A percentile compares a stretch with the other conserved stretches of the same genome.
Conservation (phyloP, 2,329 filamentous ascomycete genomes). For the Pyricularia pennisetigena region DNA sequence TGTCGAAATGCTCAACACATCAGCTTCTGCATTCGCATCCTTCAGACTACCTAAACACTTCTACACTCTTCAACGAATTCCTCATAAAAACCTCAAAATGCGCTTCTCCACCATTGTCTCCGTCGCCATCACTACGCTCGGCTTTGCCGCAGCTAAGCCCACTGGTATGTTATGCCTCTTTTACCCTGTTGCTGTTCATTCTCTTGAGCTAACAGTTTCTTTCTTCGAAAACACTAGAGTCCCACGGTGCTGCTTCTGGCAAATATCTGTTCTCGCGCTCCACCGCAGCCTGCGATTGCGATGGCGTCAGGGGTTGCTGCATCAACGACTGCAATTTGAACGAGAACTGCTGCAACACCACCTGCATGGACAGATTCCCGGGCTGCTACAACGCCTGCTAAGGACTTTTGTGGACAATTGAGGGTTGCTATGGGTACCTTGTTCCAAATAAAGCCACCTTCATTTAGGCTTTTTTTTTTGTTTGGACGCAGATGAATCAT, state of each 20-base stretch:
- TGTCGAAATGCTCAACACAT: background rate
- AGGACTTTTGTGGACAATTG: background rate
- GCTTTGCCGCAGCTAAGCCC: background rate
- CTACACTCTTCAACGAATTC: background rate
- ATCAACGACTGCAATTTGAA: slow-evolving; percentile 25
- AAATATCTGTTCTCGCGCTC: background rate
- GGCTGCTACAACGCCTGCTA: background rate
- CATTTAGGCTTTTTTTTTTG: background rate
- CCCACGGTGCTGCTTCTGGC: background rate
- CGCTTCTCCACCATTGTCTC: background rate
- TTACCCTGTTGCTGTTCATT: too few relatives aligned
- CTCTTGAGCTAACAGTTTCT: background rate
- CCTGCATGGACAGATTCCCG: background rate
- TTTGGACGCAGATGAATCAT: background rate
- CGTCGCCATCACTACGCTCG: background rate
- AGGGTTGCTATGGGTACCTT: background rate
- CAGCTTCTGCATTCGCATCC: background rate
- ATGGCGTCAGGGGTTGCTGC: background rate
- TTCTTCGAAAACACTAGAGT: background rate
- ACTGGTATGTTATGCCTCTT: background rate
- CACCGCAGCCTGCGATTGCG: background rate
- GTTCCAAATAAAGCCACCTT: background rate
- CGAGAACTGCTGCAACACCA: slow-evolving; percentile 12
- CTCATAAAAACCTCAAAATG: background rate
- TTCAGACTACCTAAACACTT: background rate